Conservation (phyloP, 495 filamentous ascomycete genomes). For the Xylaria telfairii region DNA sequence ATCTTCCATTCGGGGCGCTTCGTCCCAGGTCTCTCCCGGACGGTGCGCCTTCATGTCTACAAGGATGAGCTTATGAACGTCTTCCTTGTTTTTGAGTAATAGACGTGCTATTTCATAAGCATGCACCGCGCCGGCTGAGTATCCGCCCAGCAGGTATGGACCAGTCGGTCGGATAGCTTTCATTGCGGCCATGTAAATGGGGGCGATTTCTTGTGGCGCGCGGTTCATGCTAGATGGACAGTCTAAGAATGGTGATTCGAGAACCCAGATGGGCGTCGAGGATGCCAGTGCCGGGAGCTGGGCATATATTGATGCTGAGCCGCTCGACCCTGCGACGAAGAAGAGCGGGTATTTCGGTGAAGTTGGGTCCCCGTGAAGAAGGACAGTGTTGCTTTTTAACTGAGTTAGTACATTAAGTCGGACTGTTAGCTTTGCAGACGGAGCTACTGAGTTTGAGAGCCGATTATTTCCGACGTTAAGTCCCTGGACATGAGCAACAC, state of each 20-base stretch:
- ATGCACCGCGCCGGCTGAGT: constrained; percentile 77
- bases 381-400: constrained; percentile 35
- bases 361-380: constrained; percentile 62
- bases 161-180: constrained; percentile 55
- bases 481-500: not conserved
- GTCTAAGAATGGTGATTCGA: constrained; percentile 58
- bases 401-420: constrained; percentile 1
- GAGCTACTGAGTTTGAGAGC: not conserved
- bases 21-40: constrained; percentile 64
- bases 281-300: constrained; percentile 42
- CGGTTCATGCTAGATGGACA: constrained; percentile 47
- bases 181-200: constrained; percentile 54
- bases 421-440: not conserved
- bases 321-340: constrained; percentile 68
- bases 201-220: constrained; percentile 40
- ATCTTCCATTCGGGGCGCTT: constrained; percentile 68
- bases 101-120: constrained; percentile 72
- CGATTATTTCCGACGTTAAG: not conserved
- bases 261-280: constrained; percentile 48
- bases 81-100: constrained; percentile 63
- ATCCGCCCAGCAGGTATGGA: constrained; percentile 65
- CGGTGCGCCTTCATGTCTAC: constrained; percentile 72
- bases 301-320: constrained; percentile 58
- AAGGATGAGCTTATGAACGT: constrained; percentile 68
- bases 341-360: constrained; percentile 55